Evolutionary conservation across 306 rosid species (phyloP).

Genomic region (Clitoria ternatea): DNA sequence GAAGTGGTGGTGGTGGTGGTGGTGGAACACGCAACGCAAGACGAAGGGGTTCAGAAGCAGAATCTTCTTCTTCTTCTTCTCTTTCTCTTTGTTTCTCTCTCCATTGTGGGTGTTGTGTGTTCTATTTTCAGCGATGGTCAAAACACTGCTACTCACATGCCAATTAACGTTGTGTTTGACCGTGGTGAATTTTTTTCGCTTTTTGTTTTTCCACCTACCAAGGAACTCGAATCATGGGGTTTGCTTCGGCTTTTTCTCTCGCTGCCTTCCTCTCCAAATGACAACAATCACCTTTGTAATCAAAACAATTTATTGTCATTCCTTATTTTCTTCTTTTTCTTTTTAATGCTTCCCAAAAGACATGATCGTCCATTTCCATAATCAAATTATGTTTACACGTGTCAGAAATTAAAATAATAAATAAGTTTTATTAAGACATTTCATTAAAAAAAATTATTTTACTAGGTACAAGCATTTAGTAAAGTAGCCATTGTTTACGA

Average conservation of each 20-base stretch:
- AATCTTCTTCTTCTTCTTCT: too few species aligned
- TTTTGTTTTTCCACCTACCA: background rate
- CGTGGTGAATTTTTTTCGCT: constrained; percentile 17
- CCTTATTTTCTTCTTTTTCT: background rate
- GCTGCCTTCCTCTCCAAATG: background rate
- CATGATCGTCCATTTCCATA: background rate
- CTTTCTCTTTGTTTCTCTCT: constrained; percentile 1
- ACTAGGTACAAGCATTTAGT: too few species aligned
- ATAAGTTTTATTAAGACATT: too few species aligned
- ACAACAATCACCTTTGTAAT: constrained; percentile 15
- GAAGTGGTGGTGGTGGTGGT: too few species aligned
- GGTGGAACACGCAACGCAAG: constrained; percentile 21
- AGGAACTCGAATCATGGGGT: background rate
- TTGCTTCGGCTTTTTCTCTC: background rate
- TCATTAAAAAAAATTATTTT: too few species aligned
- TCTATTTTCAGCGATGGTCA: constrained; percentile 23
- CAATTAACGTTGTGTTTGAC: constrained; percentile 23
- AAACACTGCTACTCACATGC: constrained; percentile 13
- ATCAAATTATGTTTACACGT: background rate
- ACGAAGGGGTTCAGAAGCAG: background rate
- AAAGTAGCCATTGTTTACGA: too few species aligned
- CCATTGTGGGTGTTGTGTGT: background rate
- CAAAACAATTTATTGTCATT: background rate
- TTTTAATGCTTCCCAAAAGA: background rate
- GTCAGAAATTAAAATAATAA: background rate